Conservation (phyloP, 805 yeast genomes). For the Torulaspora franciscae region DNA sequence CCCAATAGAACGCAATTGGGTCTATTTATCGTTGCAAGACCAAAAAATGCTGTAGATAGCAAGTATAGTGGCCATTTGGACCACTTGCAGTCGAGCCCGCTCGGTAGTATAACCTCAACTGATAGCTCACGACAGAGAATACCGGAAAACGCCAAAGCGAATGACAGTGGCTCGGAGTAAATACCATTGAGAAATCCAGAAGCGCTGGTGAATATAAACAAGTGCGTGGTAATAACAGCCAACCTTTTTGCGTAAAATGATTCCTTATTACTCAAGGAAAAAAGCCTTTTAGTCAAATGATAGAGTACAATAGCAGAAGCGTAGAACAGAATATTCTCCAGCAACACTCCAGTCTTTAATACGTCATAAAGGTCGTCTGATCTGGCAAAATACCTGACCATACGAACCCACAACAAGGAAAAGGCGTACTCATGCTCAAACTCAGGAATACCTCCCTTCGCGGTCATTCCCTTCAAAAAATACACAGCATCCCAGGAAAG, state of each 20-base stretch:
- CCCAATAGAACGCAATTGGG: constrained; percentile 79
- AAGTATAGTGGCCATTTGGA: constrained; percentile 21
- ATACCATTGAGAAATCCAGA: constrained; percentile 72
- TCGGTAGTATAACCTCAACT: constrained; percentile 13
- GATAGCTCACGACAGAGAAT: constrained; percentile 46
- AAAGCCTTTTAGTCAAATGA: constrained; percentile 41
- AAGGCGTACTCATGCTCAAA: constrained; percentile 92
- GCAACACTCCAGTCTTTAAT: constrained; percentile 43
- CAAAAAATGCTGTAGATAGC: constrained; percentile 39
- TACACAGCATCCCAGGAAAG: constrained; percentile 85
- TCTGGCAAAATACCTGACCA: constrained; percentile 33
- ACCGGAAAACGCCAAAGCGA: constrained; percentile 54
- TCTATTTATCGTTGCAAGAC: constrained; percentile 57
- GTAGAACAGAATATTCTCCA: constrained; percentile 52
- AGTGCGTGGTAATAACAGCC: constrained; percentile 39
- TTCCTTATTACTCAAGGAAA: constrained; percentile 21
- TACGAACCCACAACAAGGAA: constrained; percentile 68
- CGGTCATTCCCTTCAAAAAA: constrained; percentile 51
- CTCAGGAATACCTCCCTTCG: constrained; percentile 39
- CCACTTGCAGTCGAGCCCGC: constrained; percentile 12
- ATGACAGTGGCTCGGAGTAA: constrained; percentile 73
- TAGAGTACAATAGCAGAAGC: constrained; percentile 47
- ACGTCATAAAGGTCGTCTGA: constrained; percentile 40
- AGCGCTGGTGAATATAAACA: constrained; percentile 66
- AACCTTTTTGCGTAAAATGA: constrained; percentile 16